These are phyloP conservation scores for Fraxinus angustifolia DNA, from an alignment of 305 asterid genomes.

Conservation along the genomic window DNA sequence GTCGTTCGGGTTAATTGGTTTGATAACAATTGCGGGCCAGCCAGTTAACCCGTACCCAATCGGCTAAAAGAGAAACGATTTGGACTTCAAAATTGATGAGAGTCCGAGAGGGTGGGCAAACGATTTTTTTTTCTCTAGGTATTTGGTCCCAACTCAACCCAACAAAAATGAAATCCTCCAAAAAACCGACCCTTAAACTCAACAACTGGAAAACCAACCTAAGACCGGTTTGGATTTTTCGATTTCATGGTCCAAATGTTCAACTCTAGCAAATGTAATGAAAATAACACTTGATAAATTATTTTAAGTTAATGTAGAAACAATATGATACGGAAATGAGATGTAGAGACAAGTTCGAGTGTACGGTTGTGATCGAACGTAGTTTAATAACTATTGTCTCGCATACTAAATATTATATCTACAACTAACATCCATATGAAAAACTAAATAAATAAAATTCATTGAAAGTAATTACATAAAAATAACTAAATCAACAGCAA, in stretches of 20 bases:
- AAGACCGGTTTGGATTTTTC: neutral
- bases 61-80: neutral
- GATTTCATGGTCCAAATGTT: neutral
- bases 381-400: too few species aligned
- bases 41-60: too few species aligned
- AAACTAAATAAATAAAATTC: neutral
- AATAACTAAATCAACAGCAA: neutral
- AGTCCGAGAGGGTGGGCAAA: neutral
- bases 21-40: too few species aligned
- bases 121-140: too few species aligned
- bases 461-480: neutral
- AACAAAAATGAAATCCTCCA: too few species aligned
- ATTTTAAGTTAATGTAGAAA: too few species aligned
- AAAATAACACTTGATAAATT: neutral
- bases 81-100: neutral
- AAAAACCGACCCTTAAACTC: neutral
- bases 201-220: neutral
- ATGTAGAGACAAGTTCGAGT: too few species aligned
- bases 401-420: too few species aligned
- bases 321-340: neutral
- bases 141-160: neutral
- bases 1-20: too few species aligned
- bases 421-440: neutral
- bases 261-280: neutral
- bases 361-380: neutral